Base-by-base conservation (phyloP, 1,284 basidiomycete genomes). In the Malassezia pachydermatis region DNA sequence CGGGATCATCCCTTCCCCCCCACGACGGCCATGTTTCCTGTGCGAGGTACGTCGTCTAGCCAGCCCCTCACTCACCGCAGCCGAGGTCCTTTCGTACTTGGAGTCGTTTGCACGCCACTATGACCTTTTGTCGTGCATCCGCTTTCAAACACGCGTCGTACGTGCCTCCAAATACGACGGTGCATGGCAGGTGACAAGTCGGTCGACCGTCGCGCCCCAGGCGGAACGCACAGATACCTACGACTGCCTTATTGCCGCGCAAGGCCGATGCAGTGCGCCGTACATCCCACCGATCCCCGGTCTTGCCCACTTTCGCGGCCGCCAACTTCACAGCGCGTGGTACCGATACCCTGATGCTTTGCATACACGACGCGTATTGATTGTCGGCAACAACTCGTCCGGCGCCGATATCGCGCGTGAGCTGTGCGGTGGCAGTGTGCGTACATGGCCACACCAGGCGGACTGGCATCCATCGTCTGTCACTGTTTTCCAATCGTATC, bases 351-450 rank as follows among this genome's bases (percentile, higher is more conserved):
- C 76, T 0, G 48, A 65, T 0, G 53, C 47, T 17, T 72, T 62
- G 14, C 39, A 41, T n/a, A 32, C 38, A 5, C 56, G 74, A 60
- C 73, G 62, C 1, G 73, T 78, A 5, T 65, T 79, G 19, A 75
- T 79, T 0, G 74, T 78, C 6, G 78, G 78, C 5, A 76, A 75
- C 24, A 73, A 71, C n/a, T 74, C 74, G 4, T 76, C 75, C 0
- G 78, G 77, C 0, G 75, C 75, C 14, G 78, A 78, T 53, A 73
- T 78, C 22, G 72, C 75, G 0, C 67, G 77, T n/a, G 76, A 77
- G 46, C 59, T 78, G 0, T 39, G 35, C 9, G 68, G 68, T 9
- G 62, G 63, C 20, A 22, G 62, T 4, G 36, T 61, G 1, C 57
- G 68, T 0, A 45, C 38, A 0, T 33, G 49, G 27, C 13, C 46